Evolutionary conservation across 2,329 filamentous ascomycete genomes (phyloP), one percentile per base, ranked within the genome.

Genomic region (Dothistroma septosporum): DNA sequence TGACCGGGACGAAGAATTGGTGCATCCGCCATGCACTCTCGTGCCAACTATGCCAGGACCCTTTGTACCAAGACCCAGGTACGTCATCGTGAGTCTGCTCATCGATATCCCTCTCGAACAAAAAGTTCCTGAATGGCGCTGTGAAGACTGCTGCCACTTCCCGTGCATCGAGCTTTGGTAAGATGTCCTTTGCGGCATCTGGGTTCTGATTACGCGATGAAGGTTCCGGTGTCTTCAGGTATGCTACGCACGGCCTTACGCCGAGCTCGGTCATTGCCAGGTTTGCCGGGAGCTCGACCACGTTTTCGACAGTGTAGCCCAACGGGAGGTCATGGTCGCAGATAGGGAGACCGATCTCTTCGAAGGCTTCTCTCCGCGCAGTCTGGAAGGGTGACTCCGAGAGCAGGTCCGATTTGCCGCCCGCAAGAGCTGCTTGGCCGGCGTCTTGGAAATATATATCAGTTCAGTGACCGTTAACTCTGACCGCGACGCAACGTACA

Each of bases 61-160:
- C 93, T 61, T 88, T 82, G 78, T 97, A 97, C 92, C 92, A 97
- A 59, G 85, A 82, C 0, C 85, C 85, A 9, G 77, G 73, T 9
- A 70, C 75, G 16, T 74, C 70, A 22, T 65, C 59, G 41, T 68
- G 57, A 10, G 65, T 67, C 21, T 73, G 55, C 64, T 68, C 67
- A 70, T 79, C 66, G 54, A 89, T 81, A 73, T 90, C 88, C 55
- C 76, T 74, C 33, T 78, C 74, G 52, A 78, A 80, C 57, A 97
- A 78, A 74, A 97, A 97, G 73, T 92, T 90, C 73, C 88, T 85
- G 68, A 97, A 91, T 0, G 91, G 89, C 5, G 90, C 92, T 5
- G 90, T 93, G 77, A 97, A 97, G 35, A 97, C 91, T 49, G 92
- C 92, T 1, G 92, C 92, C 1, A 97, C 93, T 76, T 97, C 93